Evolutionary conservation across 192 early-diverging fungal genomes (phyloP).

Genomic region (Fimicolochytrium jonesii): DNA sequence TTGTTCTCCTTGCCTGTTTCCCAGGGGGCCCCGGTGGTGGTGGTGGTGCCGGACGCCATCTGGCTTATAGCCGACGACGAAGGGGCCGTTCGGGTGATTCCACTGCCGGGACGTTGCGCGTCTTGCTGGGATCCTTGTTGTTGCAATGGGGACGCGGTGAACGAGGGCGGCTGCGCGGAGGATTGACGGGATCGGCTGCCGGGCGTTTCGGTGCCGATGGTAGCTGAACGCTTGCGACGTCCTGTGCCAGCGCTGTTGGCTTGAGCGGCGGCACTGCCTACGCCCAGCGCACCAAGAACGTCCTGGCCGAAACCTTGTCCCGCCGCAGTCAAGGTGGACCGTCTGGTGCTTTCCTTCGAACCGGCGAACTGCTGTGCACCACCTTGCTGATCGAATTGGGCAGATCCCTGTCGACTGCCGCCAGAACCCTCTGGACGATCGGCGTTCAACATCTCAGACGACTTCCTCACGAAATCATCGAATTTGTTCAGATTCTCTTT

Average conservation of each 20-base stretch:
- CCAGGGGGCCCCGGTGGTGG: background rate
- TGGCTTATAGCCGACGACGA: constrained; percentile 19
- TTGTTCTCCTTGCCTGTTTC: constrained; percentile 40
- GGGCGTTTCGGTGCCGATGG: background rate
- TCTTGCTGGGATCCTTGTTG: background rate
- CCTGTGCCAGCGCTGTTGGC: background rate
- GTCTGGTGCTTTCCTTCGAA: too few relatives aligned
- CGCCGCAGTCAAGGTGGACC: background rate
- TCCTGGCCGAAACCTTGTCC: background rate
- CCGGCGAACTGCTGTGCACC: too few relatives aligned
- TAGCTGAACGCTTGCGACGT: background rate
- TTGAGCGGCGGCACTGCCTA: background rate
- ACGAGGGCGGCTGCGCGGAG: background rate
- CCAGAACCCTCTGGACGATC: background rate
- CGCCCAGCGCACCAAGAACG: background rate
- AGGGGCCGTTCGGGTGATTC: background rate
- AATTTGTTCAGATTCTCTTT: constrained; percentile 15
- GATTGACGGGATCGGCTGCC: background rate
- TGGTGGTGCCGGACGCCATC: constrained; percentile 16
- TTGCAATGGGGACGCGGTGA: background rate
- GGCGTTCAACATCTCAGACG: background rate
- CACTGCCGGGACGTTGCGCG: background rate
- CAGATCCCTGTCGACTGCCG: background rate
- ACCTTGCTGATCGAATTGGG: too few relatives aligned
- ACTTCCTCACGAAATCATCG: constrained; percentile 18